These are phyloP conservation scores for Hericium coralloides DNA, from an alignment of 768 basidiomycete species.

Conservation along the genomic window DNA sequence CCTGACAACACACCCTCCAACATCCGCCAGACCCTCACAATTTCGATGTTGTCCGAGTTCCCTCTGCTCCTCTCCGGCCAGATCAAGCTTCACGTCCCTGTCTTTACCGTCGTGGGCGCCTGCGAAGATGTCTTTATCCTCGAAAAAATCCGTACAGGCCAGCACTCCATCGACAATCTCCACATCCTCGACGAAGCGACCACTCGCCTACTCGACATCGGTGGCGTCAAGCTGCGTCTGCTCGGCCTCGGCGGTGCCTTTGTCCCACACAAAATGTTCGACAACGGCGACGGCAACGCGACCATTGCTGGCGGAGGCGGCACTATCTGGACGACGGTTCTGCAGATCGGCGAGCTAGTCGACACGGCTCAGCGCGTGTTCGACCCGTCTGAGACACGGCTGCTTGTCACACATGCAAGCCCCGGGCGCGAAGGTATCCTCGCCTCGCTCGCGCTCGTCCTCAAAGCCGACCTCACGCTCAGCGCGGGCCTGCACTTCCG, in stretches of 20 bases:
- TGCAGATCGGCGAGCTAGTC: slow-evolving; percentile 96
- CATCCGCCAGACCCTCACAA: slow-evolving; percentile 68
- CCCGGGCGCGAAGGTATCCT: slow-evolving; percentile 92
- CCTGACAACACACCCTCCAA: slow-evolving; percentile 57
- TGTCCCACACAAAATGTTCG: slow-evolving; percentile 91
- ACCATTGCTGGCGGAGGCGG: slow-evolving; percentile 99
- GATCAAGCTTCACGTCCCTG: slow-evolving; percentile 85
- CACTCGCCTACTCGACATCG: slow-evolving; percentile 85
- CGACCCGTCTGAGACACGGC: slow-evolving; percentile 87
- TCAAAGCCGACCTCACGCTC: slow-evolving; percentile 92
- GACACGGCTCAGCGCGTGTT: slow-evolving; percentile 94
- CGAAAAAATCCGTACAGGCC: slow-evolving; percentile 83
- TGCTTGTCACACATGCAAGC: slow-evolving; percentile 87
- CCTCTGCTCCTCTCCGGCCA: slow-evolving; percentile 85
- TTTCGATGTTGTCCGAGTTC: slow-evolving; percentile 86
- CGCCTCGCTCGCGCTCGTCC: slow-evolving; percentile 77
- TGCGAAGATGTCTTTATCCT: slow-evolving; percentile 92
- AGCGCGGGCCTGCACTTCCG: slow-evolving; percentile 97
- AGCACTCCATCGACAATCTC: slow-evolving; percentile 83
- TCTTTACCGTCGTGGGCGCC: slow-evolving; percentile 95
- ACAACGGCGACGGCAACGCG: slow-evolving; percentile 87
- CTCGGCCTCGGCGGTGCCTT: slow-evolving; percentile 96
- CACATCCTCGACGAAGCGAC: slow-evolving; percentile 92
- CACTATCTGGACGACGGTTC: slow-evolving; percentile 97
- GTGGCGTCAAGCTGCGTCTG: slow-evolving; percentile 86